Evolutionary conservation across 2,329 filamentous ascomycete species (phyloP).

Genomic region (Fusarium anthophilum): DNA sequence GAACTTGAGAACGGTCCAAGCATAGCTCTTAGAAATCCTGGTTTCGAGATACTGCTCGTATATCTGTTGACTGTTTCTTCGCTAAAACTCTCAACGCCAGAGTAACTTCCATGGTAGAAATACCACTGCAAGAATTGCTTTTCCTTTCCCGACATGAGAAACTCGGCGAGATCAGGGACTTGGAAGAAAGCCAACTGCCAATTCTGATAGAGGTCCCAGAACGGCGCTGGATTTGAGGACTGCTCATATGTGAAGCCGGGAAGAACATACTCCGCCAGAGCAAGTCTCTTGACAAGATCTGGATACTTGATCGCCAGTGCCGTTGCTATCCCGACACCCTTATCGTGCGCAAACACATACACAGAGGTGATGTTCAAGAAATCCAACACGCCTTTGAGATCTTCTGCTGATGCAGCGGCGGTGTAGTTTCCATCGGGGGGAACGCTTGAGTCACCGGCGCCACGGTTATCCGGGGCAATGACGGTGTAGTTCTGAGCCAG

Average conservation of each 20-base stretch:
- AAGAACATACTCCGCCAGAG: slow-evolving; percentile 52
- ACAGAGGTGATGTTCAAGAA: slow-evolving; percentile 54
- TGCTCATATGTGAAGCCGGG: slow-evolving; percentile 55
- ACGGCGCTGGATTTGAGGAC: slow-evolving; percentile 43
- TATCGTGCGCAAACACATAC: slow-evolving; percentile 58
- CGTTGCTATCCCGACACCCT: slow-evolving; percentile 53
- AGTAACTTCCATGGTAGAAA: slow-evolving; percentile 56
- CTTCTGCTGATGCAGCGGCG: slow-evolving; percentile 50
- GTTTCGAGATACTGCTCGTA: slow-evolving; percentile 52
- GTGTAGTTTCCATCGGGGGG: slow-evolving; percentile 52
- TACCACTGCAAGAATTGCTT: slow-evolving; percentile 57
- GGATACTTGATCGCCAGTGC: slow-evolving; percentile 52
- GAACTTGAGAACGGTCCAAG: slow-evolving; percentile 48
- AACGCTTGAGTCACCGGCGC: slow-evolving; percentile 53
- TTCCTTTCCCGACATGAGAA: slow-evolving; percentile 55
- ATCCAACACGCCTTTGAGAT: slow-evolving; percentile 52
- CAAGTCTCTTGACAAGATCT: slow-evolving; percentile 47
- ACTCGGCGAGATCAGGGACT: slow-evolving; percentile 57
- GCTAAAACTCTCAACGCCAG: slow-evolving; percentile 49
- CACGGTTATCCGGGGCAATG: slow-evolving; percentile 54
- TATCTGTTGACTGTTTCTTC: slow-evolving; percentile 53
- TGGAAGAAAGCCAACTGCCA: slow-evolving; percentile 57
- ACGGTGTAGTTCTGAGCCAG: slow-evolving; percentile 55
- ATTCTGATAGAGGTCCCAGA: slow-evolving; percentile 53
- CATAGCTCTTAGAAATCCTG: slow-evolving; percentile 54